Percentiles rank a stretch among this genome's conserved stretches.
phyloP scores from a whole-genome alignment of 352 stramenopile species.

The Pythium catenulatum region DNA sequence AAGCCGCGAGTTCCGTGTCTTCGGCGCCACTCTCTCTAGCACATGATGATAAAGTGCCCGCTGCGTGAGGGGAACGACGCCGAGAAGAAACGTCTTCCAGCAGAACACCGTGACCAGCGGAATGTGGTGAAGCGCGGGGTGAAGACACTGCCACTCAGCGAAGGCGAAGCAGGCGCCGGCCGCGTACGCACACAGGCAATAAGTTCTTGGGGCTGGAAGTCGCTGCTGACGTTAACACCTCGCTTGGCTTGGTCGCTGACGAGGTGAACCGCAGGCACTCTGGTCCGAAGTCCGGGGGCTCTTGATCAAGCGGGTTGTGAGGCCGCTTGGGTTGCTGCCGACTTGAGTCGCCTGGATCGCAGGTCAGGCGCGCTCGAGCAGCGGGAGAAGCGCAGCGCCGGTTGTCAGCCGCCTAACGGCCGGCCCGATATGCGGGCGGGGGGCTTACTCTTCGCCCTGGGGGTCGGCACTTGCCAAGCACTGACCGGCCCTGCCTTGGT shows the following conservation, averaged over 20 bases:
- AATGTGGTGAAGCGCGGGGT: background rate
- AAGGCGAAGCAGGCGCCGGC: background rate
- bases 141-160: background rate
- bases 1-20: background rate
- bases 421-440: background rate
- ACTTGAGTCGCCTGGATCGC: background rate
- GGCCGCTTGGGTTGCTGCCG: background rate
- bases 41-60: background rate
- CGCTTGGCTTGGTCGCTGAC: conserved; percentile 16
- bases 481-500: background rate
- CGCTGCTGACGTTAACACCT: conserved; percentile 29
- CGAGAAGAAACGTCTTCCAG: background rate
- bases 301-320: background rate
- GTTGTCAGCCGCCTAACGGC: background rate
- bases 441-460: background rate
- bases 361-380: background rate
- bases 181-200: background rate
- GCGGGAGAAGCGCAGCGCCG: background rate
- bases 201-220: background rate
- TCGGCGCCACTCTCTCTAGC: background rate
- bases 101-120: background rate
- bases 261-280: conserved; percentile 29
- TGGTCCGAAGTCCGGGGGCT: background rate
- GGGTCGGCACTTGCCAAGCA: background rate
- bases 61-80: background rate